Conservation (phyloP, 169 alveolate genomes). For the Eimeria falciformis region DNA sequence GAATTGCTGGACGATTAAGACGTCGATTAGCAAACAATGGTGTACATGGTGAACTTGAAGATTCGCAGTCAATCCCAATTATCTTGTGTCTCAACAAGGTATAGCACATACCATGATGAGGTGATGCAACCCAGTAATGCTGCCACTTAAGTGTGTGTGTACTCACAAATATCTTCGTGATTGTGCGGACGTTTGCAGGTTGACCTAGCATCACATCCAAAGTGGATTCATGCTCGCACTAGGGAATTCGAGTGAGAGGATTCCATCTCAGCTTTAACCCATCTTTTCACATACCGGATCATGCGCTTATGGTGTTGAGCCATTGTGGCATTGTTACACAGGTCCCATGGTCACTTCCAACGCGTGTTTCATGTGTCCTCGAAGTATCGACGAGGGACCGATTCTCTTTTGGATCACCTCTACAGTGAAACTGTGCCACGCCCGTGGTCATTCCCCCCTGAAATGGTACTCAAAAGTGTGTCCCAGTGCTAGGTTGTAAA, state of each 20-base stretch:
- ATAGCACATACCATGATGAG: not conserved
- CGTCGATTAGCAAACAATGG: constrained; percentile 1
- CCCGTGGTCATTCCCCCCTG: constrained; percentile 89
- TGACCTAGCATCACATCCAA: constrained; percentile 80
- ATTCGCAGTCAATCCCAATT: constrained; percentile 38
- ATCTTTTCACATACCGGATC: not conserved
- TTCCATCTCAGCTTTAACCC: not conserved
- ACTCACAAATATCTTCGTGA: not conserved
- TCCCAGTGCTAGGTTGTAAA: not conserved
- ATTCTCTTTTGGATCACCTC: constrained; percentile 83
- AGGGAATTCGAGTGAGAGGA: constrained; percentile 72
- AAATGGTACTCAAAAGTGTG: constrained; percentile 66
- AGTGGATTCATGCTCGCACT: constrained; percentile 77
- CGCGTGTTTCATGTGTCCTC: constrained; percentile 88
- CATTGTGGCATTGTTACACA: constrained; percentile 81
- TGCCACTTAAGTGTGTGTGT: not conserved
- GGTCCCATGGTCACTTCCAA: constrained; percentile 88
- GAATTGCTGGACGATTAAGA: constrained; percentile 50
- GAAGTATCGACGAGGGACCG: constrained; percentile 86
- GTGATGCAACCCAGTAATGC: not conserved
- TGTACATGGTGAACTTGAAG: constrained; percentile 7
- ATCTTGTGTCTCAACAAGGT: constrained; percentile 76
- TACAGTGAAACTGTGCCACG: constrained; percentile 82
- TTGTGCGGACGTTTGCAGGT: constrained; percentile 48
- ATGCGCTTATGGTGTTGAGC: not conserved